Evolutionary conservation across 495 filamentous ascomycete species (phyloP).

Genomic region (Pyrenopolyporus hunteri): DNA sequence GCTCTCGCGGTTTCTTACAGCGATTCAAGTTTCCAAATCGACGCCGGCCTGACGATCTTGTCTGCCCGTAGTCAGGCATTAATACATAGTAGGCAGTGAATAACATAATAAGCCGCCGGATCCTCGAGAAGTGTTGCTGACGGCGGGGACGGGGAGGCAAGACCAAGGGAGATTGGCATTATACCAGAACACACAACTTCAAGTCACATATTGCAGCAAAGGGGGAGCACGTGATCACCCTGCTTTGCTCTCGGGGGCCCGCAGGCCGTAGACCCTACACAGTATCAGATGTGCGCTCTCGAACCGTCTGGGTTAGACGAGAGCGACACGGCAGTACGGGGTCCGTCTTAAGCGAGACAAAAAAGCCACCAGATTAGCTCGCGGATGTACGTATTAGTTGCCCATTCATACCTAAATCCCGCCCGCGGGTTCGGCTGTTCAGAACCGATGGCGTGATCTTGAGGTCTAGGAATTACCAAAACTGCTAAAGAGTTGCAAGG

Average conservation of each 20-base stretch:
- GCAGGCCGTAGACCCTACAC: not conserved
- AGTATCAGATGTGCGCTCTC: too few species aligned
- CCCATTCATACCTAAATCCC: not conserved
- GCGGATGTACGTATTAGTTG: not conserved
- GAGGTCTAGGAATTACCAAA: conserved; percentile 9
- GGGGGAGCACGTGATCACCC: not conserved
- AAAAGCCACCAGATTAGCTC: too few species aligned
- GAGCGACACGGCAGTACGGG: not conserved
- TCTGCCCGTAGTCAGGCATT: conserved; percentile 4
- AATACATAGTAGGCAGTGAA: too few species aligned
- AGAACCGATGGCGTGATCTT: conserved; percentile 9
- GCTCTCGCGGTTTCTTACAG: not conserved
- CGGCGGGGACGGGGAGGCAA: too few species aligned
- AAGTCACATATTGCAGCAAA: too few species aligned
- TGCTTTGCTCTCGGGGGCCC: not conserved
- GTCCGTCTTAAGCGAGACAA: conserved; percentile 10
- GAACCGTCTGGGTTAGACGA: not conserved
- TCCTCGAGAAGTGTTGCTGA: too few species aligned
- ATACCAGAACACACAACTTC: too few species aligned
- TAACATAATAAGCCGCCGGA: too few species aligned
- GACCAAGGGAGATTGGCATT: too few species aligned
- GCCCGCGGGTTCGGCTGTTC: not conserved
- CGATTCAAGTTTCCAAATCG: not conserved
- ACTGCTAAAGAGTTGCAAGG: too few species aligned
- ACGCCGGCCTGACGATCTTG: conserved; percentile 18